Percentiles rank a stretch among this genome's conserved stretches.
Conservation (phyloP, 345 rosid species). For the Anacardium occidentale region DNA sequence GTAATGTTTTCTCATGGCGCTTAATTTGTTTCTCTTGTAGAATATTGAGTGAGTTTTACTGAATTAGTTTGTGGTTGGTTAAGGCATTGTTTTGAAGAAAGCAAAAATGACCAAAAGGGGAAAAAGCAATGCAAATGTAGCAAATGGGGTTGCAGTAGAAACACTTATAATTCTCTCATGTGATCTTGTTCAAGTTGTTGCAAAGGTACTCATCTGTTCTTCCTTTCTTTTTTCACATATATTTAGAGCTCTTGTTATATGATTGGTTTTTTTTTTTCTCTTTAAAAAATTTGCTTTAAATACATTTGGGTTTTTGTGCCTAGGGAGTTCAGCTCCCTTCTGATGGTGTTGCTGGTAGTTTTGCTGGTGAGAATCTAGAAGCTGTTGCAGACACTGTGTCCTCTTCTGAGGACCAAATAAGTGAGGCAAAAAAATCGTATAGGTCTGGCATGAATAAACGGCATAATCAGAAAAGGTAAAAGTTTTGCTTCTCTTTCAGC, state of each 20-base stretch:
- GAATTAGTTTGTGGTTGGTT: conserved; percentile 12
- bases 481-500: background rate
- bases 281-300: conserved; percentile 18
- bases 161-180: conserved; percentile 64
- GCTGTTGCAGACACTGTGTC: conserved; percentile 33
- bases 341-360: conserved; percentile 40
- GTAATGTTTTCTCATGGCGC: background rate
- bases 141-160: conserved; percentile 47
- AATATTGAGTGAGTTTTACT: conserved; percentile 7
- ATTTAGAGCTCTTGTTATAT: conserved; percentile 4
- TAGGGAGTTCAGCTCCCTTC: conserved; percentile 65
- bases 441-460: conserved; percentile 29
- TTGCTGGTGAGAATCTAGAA: conserved; percentile 43
- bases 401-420: conserved; percentile 25
- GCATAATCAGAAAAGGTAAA: conserved; percentile 49
- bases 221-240: background rate
- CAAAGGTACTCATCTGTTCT: conserved; percentile 46
- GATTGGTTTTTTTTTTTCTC: background rate
- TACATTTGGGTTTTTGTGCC: conserved; percentile 14
- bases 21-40: background rate
- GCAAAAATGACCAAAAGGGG: conserved; percentile 77
- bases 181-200: conserved; percentile 83
- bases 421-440: conserved; percentile 24
- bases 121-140: conserved; percentile 58
- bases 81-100: conserved; percentile 81